Evolutionary conservation across 306 rosid species (phyloP).

Genomic region (Rosa lucieae): DNA sequence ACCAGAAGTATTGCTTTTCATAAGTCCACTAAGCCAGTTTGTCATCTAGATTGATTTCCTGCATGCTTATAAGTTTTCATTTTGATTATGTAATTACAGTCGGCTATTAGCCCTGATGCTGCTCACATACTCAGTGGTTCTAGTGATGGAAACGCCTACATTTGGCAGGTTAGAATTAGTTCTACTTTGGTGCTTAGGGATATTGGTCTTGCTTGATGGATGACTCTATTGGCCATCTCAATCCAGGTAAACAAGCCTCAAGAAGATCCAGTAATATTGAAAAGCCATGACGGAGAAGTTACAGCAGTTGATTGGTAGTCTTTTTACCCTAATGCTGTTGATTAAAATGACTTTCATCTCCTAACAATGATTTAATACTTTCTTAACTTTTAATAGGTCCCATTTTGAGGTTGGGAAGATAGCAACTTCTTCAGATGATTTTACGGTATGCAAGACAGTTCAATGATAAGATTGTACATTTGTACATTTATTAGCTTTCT

Average conservation of each 20-base stretch:
- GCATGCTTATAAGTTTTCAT: conserved; percentile 10
- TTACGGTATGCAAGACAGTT: conserved; percentile 52
- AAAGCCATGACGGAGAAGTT: conserved; percentile 76
- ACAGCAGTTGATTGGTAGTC: conserved; percentile 85
- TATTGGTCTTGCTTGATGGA: conserved; percentile 13
- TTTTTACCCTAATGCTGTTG: conserved; percentile 24
- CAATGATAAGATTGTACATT: not conserved
- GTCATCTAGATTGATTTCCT: not conserved
- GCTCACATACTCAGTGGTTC: conserved; percentile 80
- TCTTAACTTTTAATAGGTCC: conserved; percentile 50
- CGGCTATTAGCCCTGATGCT: conserved; percentile 88
- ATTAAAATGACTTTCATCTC: conserved; percentile 1
- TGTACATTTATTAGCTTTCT: not conserved
- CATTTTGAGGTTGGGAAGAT: conserved; percentile 66
- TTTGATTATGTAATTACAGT: conserved; percentile 50
- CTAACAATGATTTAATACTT: not conserved
- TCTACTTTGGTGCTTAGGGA: not conserved
- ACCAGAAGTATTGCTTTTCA: conserved; percentile 8
- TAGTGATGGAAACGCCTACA: conserved; percentile 72
- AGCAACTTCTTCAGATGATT: conserved; percentile 89
- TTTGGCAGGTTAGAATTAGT: conserved; percentile 70
- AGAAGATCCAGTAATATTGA: conserved; percentile 52
- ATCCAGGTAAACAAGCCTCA: conserved; percentile 72
- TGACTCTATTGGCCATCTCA: conserved; percentile 23
- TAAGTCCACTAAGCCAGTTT: not conserved